These are phyloP conservation scores for Jatropha multifida DNA, from an alignment of 441 rosid genomes.

Conservation along the genomic window DNA sequence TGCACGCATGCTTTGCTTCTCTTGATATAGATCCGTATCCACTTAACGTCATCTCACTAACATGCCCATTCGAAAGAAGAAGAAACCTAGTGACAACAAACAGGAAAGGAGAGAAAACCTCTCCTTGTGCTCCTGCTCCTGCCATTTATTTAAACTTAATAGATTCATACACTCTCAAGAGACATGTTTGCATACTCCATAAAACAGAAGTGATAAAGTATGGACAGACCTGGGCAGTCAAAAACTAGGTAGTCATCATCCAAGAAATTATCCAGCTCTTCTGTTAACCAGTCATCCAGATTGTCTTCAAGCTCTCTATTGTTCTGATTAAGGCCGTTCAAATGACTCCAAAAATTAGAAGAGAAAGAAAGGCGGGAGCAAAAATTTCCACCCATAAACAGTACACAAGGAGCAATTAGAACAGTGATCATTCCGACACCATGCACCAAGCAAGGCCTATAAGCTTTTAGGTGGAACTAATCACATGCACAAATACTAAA, in stretches of 20 bases:
- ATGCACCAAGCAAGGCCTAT: background rate
- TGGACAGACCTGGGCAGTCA: conserved; percentile 78
- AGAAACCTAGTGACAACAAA: background rate
- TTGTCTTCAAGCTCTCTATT: conserved; percentile 73
- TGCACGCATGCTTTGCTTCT: background rate
- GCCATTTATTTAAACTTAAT: background rate
- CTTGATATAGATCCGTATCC: background rate
- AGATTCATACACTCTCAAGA: background rate
- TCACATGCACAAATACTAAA: background rate
- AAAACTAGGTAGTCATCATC: conserved; percentile 56
- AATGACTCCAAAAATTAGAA: background rate
- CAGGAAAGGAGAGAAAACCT: background rate
- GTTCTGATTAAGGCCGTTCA: conserved; percentile 38
- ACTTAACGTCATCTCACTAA: background rate
- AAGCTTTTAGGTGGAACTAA: background rate
- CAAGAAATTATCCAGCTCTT: conserved; percentile 80
- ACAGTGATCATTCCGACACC: background rate
- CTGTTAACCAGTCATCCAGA: conserved; percentile 81
- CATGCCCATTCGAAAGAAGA: background rate
- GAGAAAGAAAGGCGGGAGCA: background rate
- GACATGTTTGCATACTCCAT: background rate
- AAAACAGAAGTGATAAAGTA: background rate
- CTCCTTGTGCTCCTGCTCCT: background rate
- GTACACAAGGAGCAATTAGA: background rate
- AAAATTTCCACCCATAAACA: background rate